Evolutionary conservation across 345 rosid genomes (phyloP).

Genomic region (Sonneratia caseolaris): DNA sequence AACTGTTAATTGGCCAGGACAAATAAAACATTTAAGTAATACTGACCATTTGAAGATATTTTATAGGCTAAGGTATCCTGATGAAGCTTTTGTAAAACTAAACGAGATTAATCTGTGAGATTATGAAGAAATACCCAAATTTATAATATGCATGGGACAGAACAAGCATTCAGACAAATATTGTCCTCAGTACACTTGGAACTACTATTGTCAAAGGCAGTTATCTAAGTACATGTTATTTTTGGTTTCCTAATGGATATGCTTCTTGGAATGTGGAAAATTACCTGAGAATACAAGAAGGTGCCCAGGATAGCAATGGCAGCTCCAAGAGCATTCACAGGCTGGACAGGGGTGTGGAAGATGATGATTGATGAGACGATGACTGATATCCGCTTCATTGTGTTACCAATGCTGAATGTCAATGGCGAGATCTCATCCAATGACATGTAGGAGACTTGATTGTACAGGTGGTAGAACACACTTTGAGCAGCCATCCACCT

Average conservation of each 20-base stretch:
- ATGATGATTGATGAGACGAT: too few relatives aligned
- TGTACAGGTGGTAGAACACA: constrained; percentile 87
- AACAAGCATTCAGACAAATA: background rate
- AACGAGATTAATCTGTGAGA: background rate
- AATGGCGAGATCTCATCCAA: too few relatives aligned
- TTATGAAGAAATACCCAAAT: background rate
- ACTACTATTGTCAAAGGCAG: background rate
- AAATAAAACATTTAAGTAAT: too few relatives aligned
- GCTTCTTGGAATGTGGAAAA: background rate
- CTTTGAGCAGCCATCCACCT: constrained; percentile 99
- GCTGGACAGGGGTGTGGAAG: too few relatives aligned
- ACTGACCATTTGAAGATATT: too few relatives aligned
- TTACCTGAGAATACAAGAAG: constrained; percentile 95
- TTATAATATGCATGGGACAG: background rate
- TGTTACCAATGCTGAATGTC: too few relatives aligned
- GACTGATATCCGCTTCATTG: too few relatives aligned
- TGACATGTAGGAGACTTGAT: too few relatives aligned
- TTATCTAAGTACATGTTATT: background rate
- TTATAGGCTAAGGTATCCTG: too few relatives aligned
- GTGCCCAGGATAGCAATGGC: constrained; percentile 84
- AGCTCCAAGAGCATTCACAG: too few relatives aligned
- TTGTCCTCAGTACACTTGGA: background rate
- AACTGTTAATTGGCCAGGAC: too few relatives aligned
- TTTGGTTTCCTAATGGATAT: background rate
- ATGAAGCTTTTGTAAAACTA: background rate